Evolutionary conservation across 2,329 filamentous ascomycete genomes (phyloP), one percentile per base, ranked within the genome.

Genomic region (Microcyclospora tardicrescens): DNA sequence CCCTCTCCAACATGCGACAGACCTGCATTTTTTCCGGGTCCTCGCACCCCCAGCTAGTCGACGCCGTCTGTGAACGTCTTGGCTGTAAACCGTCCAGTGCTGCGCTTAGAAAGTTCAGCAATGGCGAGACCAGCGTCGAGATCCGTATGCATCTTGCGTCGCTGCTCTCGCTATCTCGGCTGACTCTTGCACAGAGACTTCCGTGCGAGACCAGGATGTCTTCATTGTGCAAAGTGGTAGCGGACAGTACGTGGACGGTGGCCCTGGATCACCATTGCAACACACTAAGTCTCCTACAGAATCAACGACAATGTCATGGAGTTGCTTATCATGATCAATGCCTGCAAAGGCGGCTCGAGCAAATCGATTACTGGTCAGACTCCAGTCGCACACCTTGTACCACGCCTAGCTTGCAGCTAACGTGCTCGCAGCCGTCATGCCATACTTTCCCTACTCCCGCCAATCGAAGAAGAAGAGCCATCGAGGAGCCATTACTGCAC

Each of bases 251-350:
- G 64, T 52, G 36, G 27, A 28, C 38, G 42, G 19, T 24, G 19
- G 8, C 19, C 19, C 19, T 24, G 19, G 19, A 24, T 8, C 39
- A 34, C 33, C 28, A 30, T 28, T 34, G 28, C 31, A 29, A 16
- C 28, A 14, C 10, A 12, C 31, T 24, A 8, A 24, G 8, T 8
- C 19, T 24, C 8, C 8, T 4, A 24, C 57, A 68, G 65, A 66
- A 94, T 95, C 72, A 98, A 98, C 62, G 91, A 98, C 66, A 93
- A 85, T 56, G 86, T 98, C 59, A 95, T 98, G 86, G 91, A 98
- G 71, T 74, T 98, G 58, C 75, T 98, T 58, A 96, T 98, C 64
- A 93, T 98, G 84, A 95, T 96, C 55, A 91, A 84, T 49, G 91
- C 91, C 51, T 98, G 91, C 73, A 96, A 95, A 65, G 87, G 91